Percentiles rank a stretch among this genome's conserved stretches.
These are phyloP conservation scores for Cyclotella sp. DNA, from an alignment of 108 stramenopile genomes.

Conservation along the genomic window DNA sequence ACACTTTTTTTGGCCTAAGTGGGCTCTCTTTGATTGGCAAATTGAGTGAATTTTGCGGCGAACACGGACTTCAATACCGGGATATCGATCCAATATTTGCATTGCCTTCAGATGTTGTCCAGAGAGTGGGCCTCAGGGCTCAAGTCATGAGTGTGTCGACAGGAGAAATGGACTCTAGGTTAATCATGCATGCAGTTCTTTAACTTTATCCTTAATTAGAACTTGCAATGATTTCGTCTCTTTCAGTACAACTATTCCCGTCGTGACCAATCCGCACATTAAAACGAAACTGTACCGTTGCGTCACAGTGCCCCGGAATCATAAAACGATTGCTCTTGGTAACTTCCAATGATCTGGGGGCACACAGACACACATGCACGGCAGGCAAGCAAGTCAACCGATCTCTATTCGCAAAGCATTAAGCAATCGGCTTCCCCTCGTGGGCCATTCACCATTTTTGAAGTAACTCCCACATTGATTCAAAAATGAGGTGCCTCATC, in stretches of 20 bases:
- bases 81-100: slow-evolving; percentile 91
- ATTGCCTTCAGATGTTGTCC: slow-evolving; percentile 80
- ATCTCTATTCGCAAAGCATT: too few species aligned
- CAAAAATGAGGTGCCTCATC: slow-evolving; percentile 71
- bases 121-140: slow-evolving; percentile 57
- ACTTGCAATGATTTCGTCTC: too few species aligned
- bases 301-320: too few species aligned
- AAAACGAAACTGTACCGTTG: too few species aligned
- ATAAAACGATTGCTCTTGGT: too few species aligned
- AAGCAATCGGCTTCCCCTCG: not conserved
- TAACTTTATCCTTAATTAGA: not conserved
- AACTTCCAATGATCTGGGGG: too few species aligned
- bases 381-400: too few species aligned
- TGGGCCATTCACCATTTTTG: not conserved
- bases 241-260: not conserved
- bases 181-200: slow-evolving; percentile 29
- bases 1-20: slow-evolving; percentile 97
- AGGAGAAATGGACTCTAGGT: slow-evolving; percentile 50
- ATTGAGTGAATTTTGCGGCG: slow-evolving; percentile 54
- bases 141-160: slow-evolving; percentile 58
- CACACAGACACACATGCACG: too few species aligned
- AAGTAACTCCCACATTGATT: not conserved
- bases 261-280: not conserved
- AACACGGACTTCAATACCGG: slow-evolving; percentile 48
- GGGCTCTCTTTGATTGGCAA: slow-evolving; percentile 91